Base-by-base conservation (phyloP, 768 basidiomycete genomes). In the Trametopsis cervina region DNA sequence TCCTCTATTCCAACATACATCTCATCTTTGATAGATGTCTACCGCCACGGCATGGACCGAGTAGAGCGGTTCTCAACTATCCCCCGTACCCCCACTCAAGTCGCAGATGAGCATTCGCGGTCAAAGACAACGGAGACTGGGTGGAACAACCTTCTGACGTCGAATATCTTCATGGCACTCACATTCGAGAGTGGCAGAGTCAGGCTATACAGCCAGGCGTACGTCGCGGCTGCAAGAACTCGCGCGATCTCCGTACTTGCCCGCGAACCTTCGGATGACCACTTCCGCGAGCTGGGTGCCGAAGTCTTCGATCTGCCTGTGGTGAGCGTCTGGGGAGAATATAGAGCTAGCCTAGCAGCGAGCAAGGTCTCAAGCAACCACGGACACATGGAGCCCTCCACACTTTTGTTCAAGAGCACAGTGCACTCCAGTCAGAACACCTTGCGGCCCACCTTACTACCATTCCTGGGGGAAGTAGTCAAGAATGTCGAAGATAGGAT, bases 371-470 rank as follows among this genome's bases (percentile, higher is more conserved):
- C 55, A 3, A 59, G 54, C n/a, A 38, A 42, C 36, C 23, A 58
- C 57, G 20, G 55, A 54, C 23, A 13, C 52, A 53, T 44, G 47
- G 76, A 77, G 50, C 75, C 82, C 0, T 81, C 85, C 1, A 71
- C 75, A 2, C 69, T 95, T 23, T 71, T 89, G 52, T 85, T 96
- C 72, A 92, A 90, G 62, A 77, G 79, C 57, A 86, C 88, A n/a
- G 77, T 98, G 18, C 89, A 93, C 59, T 83, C 87, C 0, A 96
- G 92, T 60, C 77, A 82, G 51, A 98, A 98, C 60, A 82, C 77
- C 2, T 70, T 98, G 21, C 69, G 82, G 39, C 94, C 95, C 0
- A 82, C 78, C 4, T 68, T 97, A 9, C 69, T 98, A 7, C 89
- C 88, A 3, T 97, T 97, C 68, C 63, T 96, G 29, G 80, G 85